phyloP scores from a whole-genome alignment of 1,284 basidiomycete species.

The Cryptococcus sp. region DNA sequence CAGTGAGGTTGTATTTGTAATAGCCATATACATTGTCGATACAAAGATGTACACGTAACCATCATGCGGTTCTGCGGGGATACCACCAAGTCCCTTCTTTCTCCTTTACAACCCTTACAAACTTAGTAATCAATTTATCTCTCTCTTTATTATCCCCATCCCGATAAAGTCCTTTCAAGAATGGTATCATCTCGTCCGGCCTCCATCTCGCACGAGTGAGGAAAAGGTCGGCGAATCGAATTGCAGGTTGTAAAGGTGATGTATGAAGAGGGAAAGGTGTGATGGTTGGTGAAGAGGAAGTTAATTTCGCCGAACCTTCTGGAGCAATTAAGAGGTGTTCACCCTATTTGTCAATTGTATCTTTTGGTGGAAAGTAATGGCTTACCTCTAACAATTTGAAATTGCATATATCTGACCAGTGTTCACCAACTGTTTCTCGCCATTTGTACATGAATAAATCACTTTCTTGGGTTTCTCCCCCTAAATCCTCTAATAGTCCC shows the following conservation, averaged over 20 bases:
- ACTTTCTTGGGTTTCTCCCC: slow-evolving; percentile 38
- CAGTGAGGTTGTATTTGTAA: no score
- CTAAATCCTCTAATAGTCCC: slow-evolving; percentile 62
- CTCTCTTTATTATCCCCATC: slow-evolving; percentile 68
- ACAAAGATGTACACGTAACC: no score
- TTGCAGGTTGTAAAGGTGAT: slow-evolving; percentile 67
- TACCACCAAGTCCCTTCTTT: slow-evolving; percentile 51
- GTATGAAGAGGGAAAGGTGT: slow-evolving; percentile 68
- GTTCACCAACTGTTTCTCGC: slow-evolving; percentile 67
- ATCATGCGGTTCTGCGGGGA: slow-evolving; percentile 30
- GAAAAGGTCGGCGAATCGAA: slow-evolving; percentile 79
- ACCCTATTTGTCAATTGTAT: slow-evolving; percentile 53
- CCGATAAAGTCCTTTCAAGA: slow-evolving; percentile 71
- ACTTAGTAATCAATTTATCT: slow-evolving; percentile 79
- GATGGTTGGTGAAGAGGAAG: slow-evolving; percentile 39
- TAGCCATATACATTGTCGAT: background rate
- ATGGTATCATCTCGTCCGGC: slow-evolving; percentile 71
- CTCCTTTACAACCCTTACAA: slow-evolving; percentile 71
- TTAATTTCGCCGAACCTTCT: slow-evolving; percentile 14
- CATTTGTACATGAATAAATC: slow-evolving; percentile 61
- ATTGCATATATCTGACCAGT: slow-evolving; percentile 59
- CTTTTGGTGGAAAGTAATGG: slow-evolving; percentile 1
- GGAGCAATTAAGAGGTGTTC: slow-evolving; percentile 57
- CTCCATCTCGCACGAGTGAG: slow-evolving; percentile 70
- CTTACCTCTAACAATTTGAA: slow-evolving; percentile 64